Evolutionary conservation across 345 rosid genomes (phyloP).

Genomic region (Moringa oleifera): DNA sequence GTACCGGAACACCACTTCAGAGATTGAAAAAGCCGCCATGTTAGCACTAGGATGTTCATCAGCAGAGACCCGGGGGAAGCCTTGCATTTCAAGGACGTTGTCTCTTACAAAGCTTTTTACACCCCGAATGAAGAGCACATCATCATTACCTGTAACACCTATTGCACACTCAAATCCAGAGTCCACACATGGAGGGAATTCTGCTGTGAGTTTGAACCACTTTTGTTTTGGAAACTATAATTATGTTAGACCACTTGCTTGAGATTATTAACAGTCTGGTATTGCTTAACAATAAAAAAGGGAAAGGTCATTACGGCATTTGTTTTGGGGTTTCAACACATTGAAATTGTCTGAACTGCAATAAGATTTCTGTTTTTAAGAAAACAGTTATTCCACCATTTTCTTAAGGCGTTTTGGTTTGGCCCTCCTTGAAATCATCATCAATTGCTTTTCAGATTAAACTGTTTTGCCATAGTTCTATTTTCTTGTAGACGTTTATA

Average conservation of each 20-base stretch:
- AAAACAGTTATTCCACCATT: no score
- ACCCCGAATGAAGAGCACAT: slow-evolving; percentile 45
- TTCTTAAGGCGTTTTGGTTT: no score
- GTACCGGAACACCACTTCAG: slow-evolving; percentile 36
- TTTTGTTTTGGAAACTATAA: neutral
- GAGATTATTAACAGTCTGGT: neutral
- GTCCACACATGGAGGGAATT: slow-evolving; percentile 70
- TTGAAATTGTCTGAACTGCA: no score
- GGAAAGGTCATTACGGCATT: no score
- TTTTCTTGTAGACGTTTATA: neutral
- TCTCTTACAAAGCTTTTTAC: slow-evolving; percentile 58
- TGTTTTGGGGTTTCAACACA: no score
- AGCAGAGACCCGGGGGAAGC: slow-evolving; percentile 23
- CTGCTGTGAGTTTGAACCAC: slow-evolving; percentile 31
- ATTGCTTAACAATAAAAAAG: no score
- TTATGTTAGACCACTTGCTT: no score
- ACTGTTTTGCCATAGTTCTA: neutral
- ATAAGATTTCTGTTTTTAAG: no score
- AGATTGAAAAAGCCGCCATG: slow-evolving; percentile 74
- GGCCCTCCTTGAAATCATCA: neutral
- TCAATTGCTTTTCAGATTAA: no score
- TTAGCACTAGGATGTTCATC: slow-evolving; percentile 57
- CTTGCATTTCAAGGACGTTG: slow-evolving; percentile 45
- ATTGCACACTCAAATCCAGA: slow-evolving; percentile 81
- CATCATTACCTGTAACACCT: slow-evolving; percentile 70